Evolutionary conservation across 2,329 filamentous ascomycete species (phyloP), one percentile per base, ranked within the genome.

Genomic region (Phyllosticta capitalensis): DNA sequence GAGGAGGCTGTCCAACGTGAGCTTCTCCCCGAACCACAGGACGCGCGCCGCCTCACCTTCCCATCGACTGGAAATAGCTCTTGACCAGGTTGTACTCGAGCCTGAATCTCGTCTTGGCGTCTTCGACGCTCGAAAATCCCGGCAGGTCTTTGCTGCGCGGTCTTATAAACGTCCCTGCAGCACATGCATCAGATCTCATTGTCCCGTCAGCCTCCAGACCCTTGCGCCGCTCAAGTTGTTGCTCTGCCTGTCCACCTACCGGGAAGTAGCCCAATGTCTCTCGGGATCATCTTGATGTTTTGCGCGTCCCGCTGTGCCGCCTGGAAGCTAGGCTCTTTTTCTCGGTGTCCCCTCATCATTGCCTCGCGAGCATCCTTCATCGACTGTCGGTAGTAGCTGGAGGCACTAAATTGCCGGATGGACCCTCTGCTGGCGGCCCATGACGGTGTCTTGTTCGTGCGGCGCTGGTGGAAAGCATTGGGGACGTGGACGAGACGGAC

Each of bases 111-210:
- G 54, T n/a, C 51, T 54, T 58, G 6, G 69, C 68, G 1, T 62
- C 56, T 6, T 22, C 54, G 62, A 70, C n/a, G n/a, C n/a, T n/a
- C n/a, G n/a, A 65, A 1, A 67, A 10, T 1, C 68, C 67, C 2
- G 72, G 70, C 26, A 64, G 63, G 50, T 68, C 69, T 12, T 55
- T 17, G 56, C 67, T 65, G 6, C 67, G 68, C 14, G 72, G 72
- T 52, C 66, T 68, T 20, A 75, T 64, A 55, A 74, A 72, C 24
- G 72, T 74, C 26, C 64, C 73, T 75, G 55, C 48, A 22, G 26
- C 52, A 54, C 17, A 28, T 1, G 17, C 54, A 26, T 21, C 17
- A 57, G 24, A 21, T 21, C 28, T 55, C 45, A 22, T 21, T 19
- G 17, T 55, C 21, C 24, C 24, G 45, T 33, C 51, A 54, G n/a